These are phyloP conservation scores for Dalbergia cochinchinensis DNA, from an alignment of 306 rosid genomes.

Conservation along the genomic window DNA sequence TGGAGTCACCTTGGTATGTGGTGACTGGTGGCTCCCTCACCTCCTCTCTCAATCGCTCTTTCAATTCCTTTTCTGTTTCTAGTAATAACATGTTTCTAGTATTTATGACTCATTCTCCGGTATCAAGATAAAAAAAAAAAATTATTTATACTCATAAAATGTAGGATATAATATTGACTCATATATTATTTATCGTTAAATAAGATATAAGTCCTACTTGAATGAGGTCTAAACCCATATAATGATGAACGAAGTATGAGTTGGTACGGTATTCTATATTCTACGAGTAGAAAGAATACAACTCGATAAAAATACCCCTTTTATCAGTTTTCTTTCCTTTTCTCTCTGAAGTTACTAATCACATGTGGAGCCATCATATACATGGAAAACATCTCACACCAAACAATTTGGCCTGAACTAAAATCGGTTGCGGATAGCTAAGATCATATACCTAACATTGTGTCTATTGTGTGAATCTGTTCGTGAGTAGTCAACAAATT, in stretches of 20 bases:
- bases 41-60: neutral
- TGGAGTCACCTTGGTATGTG: constrained; percentile 61
- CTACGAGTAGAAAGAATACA: no score
- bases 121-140: neutral
- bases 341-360: neutral
- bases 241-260: no score
- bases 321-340: neutral
- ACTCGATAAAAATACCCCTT: neutral
- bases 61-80: no score
- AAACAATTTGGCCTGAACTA: constrained; percentile 6
- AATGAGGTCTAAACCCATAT: no score
- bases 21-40: neutral
- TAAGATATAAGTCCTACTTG: no score
- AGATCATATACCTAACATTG: neutral
- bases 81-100: neutral
- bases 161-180: no score
- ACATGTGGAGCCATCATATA: no score
- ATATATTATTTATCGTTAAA: no score
- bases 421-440: neutral
- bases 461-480: neutral
- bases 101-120: constrained; percentile 38
- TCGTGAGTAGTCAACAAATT: neutral
- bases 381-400: neutral
- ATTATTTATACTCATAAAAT: no score
- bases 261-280: no score